A percentile compares a stretch with the other conserved stretches of the same genome.
Evolutionary conservation across 805 yeast species (phyloP).

Genomic region (Pichia nanzhaoensis): DNA sequence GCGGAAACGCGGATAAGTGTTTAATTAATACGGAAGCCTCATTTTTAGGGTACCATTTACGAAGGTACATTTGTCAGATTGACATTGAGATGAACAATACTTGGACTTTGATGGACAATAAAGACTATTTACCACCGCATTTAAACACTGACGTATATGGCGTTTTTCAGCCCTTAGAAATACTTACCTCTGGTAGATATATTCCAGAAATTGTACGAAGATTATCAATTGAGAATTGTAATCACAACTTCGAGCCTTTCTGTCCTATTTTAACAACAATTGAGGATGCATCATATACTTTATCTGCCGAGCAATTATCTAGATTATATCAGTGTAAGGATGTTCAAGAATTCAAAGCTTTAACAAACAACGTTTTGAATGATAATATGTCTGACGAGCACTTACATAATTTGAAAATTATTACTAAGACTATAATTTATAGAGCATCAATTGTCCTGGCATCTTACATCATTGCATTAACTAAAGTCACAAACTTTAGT

Average conservation of each 20-base stretch:
- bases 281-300: background rate
- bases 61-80: slow-evolving; percentile 20
- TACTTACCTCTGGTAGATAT: slow-evolving; percentile 50
- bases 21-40: slow-evolving; percentile 47
- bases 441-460: slow-evolving; percentile 42
- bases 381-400: slow-evolving; percentile 3
- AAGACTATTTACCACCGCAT: slow-evolving; percentile 7
- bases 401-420: slow-evolving; percentile 8
- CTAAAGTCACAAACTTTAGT: slow-evolving; percentile 19
- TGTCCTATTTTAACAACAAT: background rate
- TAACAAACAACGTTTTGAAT: slow-evolving; percentile 4
- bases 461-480: slow-evolving; percentile 34
- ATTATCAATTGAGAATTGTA: slow-evolving; percentile 9
- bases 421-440: slow-evolving; percentile 34
- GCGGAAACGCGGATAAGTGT: background rate
- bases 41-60: slow-evolving; percentile 43
- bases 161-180: slow-evolving; percentile 51
- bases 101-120: slow-evolving; percentile 4
- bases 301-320: slow-evolving; percentile 6
- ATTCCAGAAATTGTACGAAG: slow-evolving; percentile 45
- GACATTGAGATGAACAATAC: slow-evolving; percentile 1
- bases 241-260: background rate
- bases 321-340: slow-evolving; percentile 4
- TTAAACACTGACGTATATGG: slow-evolving; percentile 10
- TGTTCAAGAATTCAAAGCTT: background rate